A percentile compares a stretch with the other conserved stretches of the same genome.
phyloP scores from a whole-genome alignment of 2,329 filamentous ascomycete species.

The Dactylonectria estremocensis region DNA sequence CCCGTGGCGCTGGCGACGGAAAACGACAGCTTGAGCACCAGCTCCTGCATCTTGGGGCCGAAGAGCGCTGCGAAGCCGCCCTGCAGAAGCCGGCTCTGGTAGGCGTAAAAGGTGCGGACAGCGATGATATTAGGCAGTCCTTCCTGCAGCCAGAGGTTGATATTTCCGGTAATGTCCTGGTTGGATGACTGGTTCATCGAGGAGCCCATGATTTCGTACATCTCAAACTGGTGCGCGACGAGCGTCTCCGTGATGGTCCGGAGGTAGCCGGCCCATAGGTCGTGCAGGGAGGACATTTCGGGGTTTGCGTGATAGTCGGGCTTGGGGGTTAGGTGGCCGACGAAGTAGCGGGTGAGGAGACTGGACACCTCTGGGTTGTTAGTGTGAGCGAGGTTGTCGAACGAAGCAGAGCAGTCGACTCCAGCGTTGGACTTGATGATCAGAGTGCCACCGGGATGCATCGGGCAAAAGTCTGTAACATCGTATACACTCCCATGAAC shows the following conservation, averaged over 20 bases:
- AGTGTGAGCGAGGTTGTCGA: conserved; percentile 68
- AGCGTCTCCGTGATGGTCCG: conserved; percentile 65
- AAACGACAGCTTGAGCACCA: conserved; percentile 68
- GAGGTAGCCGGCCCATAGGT: conserved; percentile 66
- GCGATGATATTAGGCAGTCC: conserved; percentile 64
- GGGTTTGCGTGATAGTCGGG: conserved; percentile 61
- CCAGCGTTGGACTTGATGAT: conserved; percentile 70
- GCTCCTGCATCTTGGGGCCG: conserved; percentile 66
- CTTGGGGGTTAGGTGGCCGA: conserved; percentile 66
- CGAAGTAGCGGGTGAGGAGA: conserved; percentile 68
- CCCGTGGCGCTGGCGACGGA: conserved; percentile 61
- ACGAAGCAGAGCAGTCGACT: conserved; percentile 67
- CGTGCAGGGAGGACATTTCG: conserved; percentile 63
- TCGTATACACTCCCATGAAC: conserved; percentile 69
- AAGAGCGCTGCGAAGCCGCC: conserved; percentile 66
- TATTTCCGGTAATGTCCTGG: conserved; percentile 31
- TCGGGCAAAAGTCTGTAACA: conserved; percentile 66
- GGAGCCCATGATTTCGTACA: conserved; percentile 65
- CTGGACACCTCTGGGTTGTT: conserved; percentile 69
- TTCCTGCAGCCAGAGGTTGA: conserved; percentile 63
- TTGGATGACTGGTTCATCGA: conserved; percentile 42
- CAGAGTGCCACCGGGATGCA: conserved; percentile 68
- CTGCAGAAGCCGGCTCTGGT: conserved; percentile 67
- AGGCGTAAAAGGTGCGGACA: conserved; percentile 67
- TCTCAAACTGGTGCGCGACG: conserved; percentile 68